phyloP scores from a whole-genome alignment of 768 basidiomycete species.

The Boletus barrowsii region DNA sequence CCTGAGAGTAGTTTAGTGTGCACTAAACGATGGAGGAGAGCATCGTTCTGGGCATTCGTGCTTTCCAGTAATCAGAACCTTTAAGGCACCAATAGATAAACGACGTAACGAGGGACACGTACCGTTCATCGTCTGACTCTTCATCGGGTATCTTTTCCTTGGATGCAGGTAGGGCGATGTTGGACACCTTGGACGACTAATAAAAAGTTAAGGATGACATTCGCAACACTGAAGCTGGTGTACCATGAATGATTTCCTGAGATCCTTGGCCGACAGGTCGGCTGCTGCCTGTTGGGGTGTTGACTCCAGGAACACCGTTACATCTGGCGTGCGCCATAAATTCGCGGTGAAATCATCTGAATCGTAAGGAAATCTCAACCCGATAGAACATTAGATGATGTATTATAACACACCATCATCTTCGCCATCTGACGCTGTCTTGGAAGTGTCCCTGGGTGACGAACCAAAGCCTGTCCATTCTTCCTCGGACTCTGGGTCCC shows the following conservation, averaged over 20 bases:
- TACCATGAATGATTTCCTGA: constrained; percentile 77
- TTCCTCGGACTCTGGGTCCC: constrained; percentile 27
- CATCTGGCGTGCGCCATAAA: constrained; percentile 36
- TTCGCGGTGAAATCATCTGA: constrained; percentile 38
- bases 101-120: constrained; percentile 4
- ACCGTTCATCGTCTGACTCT: constrained; percentile 60
- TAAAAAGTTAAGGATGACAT: constrained; percentile 2
- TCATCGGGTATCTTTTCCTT: constrained; percentile 23
- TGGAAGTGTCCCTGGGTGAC: neutral
- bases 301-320: constrained; percentile 57
- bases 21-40: constrained; percentile 70
- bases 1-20: constrained; percentile 80
- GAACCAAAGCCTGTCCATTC: constrained; percentile 43
- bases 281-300: constrained; percentile 21
- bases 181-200: constrained; percentile 77
- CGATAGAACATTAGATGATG: neutral
- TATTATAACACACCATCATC: constrained; percentile 17
- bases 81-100: neutral
- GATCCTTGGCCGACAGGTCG: constrained; percentile 33
- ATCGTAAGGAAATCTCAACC: constrained; percentile 28
- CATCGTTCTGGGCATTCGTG: constrained; percentile 75
- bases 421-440: constrained; percentile 15
- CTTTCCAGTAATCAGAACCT: constrained; percentile 35
- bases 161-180: constrained; percentile 37
- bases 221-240: neutral